A percentile compares a stretch with the other conserved stretches of the same genome.
phyloP scores from a whole-genome alignment of 257 asterid species.

The Leptodermis oblonga region DNA sequence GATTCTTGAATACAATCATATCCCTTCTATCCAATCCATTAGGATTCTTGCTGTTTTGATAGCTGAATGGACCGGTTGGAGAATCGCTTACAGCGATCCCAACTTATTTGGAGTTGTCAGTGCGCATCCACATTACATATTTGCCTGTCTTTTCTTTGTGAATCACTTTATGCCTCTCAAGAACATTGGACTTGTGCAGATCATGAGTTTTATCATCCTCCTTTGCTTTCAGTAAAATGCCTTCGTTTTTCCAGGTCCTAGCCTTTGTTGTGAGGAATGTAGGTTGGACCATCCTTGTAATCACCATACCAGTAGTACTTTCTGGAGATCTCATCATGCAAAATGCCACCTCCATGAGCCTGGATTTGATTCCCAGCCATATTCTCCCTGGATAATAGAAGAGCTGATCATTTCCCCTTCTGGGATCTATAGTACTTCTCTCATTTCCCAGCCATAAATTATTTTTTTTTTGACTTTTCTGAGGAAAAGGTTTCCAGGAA shows the following conservation, averaged over 20 bases:
- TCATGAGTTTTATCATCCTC: constrained; percentile 41
- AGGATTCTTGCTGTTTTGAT: constrained; percentile 46
- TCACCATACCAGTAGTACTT: constrained; percentile 76
- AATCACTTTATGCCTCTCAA: constrained; percentile 75
- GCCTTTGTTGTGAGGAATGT: constrained; percentile 25
- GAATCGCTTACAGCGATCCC: constrained; percentile 57
- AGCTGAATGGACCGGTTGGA: constrained; percentile 54
- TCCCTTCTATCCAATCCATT: constrained; percentile 73
- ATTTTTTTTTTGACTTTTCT: too few relatives aligned
- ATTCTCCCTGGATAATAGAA: constrained; percentile 40
- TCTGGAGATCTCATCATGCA: constrained; percentile 34
- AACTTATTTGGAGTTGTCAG: constrained; percentile 47
- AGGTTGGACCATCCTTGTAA: constrained; percentile 54
- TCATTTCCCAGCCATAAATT: constrained; percentile 55
- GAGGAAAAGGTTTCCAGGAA: too few relatives aligned
- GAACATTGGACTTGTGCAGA: constrained; percentile 46
- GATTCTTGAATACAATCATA: constrained; percentile 61
- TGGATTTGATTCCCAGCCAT: constrained; percentile 72
- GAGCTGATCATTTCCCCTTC: constrained; percentile 19
- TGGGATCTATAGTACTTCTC: constrained; percentile 35
- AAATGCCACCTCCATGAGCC: constrained; percentile 75
- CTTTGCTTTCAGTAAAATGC: constrained; percentile 48
- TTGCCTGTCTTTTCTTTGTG: constrained; percentile 40
- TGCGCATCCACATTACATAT: constrained; percentile 77
- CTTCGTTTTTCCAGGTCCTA: constrained; percentile 64